phyloP scores from a whole-genome alignment of 306 rosid genomes.

The Luffa acutangula region DNA sequence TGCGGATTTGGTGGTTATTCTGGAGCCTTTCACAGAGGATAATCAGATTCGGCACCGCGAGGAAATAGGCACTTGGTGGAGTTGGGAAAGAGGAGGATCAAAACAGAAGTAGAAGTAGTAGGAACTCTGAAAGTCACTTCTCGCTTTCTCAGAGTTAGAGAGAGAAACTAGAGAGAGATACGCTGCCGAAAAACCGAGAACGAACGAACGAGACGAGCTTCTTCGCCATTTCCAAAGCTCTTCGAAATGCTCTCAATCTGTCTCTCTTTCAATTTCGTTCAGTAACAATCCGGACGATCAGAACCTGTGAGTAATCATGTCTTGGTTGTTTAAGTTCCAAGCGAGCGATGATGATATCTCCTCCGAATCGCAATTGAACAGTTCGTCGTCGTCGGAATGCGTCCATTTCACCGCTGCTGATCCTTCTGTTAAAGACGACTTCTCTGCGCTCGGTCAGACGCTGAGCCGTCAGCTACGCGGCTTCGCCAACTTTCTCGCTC shows the following conservation, averaged over 20 bases:
- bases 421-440: conserved; percentile 38
- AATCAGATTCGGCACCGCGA: neutral
- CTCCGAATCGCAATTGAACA: conserved; percentile 5
- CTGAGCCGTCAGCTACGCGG: conserved; percentile 58
- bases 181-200: neutral
- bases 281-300: neutral
- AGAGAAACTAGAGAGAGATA: neutral
- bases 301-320: conserved; percentile 26
- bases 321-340: conserved; percentile 62
- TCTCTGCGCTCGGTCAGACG: conserved; percentile 35
- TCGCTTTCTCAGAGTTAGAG: neutral
- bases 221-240: neutral
- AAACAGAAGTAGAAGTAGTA: neutral
- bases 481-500: conserved; percentile 79
- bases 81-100: neutral
- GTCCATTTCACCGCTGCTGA: conserved; percentile 16
- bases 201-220: neutral
- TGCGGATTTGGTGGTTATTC: neutral
- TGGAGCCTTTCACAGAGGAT: neutral
- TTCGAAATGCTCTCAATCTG: neutral
- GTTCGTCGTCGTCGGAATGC: conserved; percentile 12
- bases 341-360: conserved; percentile 21
- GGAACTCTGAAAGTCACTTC: neutral
- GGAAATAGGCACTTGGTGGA: neutral
- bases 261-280: neutral